Evolutionary conservation across 441 rosid species (phyloP).

Genomic region (Arabidopsis hybrid): DNA sequence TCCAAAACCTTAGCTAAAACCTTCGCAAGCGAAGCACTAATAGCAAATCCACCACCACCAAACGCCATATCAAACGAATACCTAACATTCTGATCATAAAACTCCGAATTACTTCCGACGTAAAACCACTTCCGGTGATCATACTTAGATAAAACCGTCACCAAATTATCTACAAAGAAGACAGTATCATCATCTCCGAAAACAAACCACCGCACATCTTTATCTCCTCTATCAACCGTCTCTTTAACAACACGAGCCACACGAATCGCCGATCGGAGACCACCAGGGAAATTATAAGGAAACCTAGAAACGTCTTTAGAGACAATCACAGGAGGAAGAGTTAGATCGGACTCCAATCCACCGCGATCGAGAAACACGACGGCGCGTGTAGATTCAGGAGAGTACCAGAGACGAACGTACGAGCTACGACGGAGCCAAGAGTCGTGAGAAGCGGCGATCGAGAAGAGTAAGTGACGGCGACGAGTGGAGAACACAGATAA

Average conservation of each 20-base stretch:
- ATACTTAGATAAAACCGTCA: conserved; percentile 71
- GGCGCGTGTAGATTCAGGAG: conserved; percentile 69
- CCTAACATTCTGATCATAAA: conserved; percentile 76
- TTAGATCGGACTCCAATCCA: conserved; percentile 44
- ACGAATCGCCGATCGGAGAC: conserved; percentile 81
- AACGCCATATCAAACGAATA: conserved; percentile 88
- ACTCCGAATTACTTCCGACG: conserved; percentile 83
- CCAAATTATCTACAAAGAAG: conserved; percentile 81
- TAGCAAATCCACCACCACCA: conserved; percentile 93
- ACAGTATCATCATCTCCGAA: conserved; percentile 96
- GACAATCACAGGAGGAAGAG: conserved; percentile 60
- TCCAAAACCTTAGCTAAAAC: conserved; percentile 76
- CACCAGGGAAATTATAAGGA: conserved; percentile 74
- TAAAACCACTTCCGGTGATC: conserved; percentile 79
- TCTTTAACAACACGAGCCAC: conserved; percentile 88
- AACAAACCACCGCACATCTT: conserved; percentile 84
- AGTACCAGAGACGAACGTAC: conserved; percentile 80
- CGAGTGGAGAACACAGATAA: conserved; percentile 48
- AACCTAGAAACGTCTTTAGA: conserved; percentile 72
- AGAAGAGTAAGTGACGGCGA: conserved; percentile 72
- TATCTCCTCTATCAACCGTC: conserved; percentile 60
- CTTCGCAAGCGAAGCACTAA: conserved; percentile 70
- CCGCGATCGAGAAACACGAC: conserved; percentile 71
- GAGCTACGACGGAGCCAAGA: conserved; percentile 69
- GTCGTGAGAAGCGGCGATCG: conserved; percentile 76